These are phyloP conservation scores for Helotiales sp. DNA, from an alignment of 2,329 filamentous ascomycete genomes.

Conservation along the genomic window DNA sequence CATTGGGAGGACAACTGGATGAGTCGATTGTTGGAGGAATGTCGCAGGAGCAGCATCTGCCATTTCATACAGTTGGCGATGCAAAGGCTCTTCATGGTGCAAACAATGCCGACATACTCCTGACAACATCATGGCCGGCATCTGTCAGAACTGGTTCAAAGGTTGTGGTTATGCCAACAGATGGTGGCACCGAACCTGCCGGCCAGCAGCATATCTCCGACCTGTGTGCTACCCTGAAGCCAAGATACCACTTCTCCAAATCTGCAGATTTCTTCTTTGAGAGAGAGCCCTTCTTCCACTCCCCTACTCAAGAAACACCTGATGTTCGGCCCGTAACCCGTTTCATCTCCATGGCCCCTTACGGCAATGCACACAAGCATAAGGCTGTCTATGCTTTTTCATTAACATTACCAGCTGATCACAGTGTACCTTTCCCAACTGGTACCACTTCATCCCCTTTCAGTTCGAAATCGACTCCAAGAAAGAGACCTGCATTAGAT, in stretches of 20 bases:
- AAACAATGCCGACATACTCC: slow-evolving; percentile 78
- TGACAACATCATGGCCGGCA: slow-evolving; percentile 85
- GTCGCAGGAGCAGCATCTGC: slow-evolving; percentile 72
- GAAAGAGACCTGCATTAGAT: slow-evolving; percentile 53
- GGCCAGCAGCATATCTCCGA: slow-evolving; percentile 72
- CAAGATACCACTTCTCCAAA: slow-evolving; percentile 85
- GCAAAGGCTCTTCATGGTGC: slow-evolving; percentile 74
- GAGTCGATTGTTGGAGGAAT: slow-evolving; percentile 58
- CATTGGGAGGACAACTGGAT: slow-evolving; percentile 75
- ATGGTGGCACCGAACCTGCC: slow-evolving; percentile 49
- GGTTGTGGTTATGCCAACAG: slow-evolving; percentile 54
- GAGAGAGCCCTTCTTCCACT: slow-evolving; percentile 86
- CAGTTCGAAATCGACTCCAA: slow-evolving; percentile 39
- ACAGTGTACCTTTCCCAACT: slow-evolving; percentile 59
- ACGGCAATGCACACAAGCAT: slow-evolving; percentile 72
- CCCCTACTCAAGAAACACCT: slow-evolving; percentile 50
- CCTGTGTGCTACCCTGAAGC: slow-evolving; percentile 75
- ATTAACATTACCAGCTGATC: slow-evolving; percentile 63
- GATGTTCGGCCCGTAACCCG: slow-evolving; percentile 68
- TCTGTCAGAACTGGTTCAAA: slow-evolving; percentile 70
- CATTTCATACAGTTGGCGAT: slow-evolving; percentile 76
- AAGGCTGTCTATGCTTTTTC: slow-evolving; percentile 81
- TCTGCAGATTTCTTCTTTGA: slow-evolving; percentile 72
- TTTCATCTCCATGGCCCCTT: slow-evolving; percentile 86
- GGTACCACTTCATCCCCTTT: slow-evolving; percentile 80